These are phyloP conservation scores for Hygrocybe coccinea DNA, from an alignment of 768 basidiomycete species.

Conservation along the genomic window DNA sequence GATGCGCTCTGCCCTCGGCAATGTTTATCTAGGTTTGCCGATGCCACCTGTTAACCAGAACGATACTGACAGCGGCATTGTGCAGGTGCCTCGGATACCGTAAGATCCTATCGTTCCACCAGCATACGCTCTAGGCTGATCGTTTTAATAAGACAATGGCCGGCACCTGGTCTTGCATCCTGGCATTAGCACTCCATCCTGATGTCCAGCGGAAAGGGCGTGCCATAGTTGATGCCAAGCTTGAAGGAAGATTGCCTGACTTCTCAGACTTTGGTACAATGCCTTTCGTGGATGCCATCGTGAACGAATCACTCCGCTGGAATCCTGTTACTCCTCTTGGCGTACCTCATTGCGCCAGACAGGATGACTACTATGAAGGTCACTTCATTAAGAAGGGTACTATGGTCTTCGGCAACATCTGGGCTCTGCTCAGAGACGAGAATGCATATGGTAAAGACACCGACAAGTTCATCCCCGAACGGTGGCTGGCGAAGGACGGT, in stretches of 20 bases:
- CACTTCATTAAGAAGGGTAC: conserved; percentile 34
- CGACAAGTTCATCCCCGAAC: conserved; percentile 13
- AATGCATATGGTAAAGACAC: conserved; percentile 11
- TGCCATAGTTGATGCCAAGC: conserved; percentile 24
- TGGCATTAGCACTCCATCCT: conserved; percentile 30
- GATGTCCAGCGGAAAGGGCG: conserved; percentile 28
- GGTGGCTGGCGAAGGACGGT: conserved; percentile 9
- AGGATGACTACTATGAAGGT: conserved; percentile 32
- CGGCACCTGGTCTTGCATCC: conserved; percentile 23
- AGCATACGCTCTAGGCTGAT: neutral
- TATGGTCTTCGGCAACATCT: conserved; percentile 27
- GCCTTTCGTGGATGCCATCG: conserved; percentile 10
- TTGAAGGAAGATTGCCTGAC: conserved; percentile 28
- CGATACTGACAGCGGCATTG: neutral
- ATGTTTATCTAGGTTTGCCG: conserved; percentile 1
- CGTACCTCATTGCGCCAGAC: conserved; percentile 19
- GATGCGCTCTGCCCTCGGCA: conserved; percentile 4
- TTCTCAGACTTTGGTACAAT: conserved; percentile 13
- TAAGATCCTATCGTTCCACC: neutral
- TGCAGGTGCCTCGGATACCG: conserved; percentile 3
- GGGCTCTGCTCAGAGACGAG: conserved; percentile 13
- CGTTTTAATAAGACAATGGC: conserved; percentile 26
- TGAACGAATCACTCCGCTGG: conserved; percentile 14
- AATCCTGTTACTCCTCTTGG: conserved; percentile 14
- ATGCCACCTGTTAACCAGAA: neutral